These are phyloP conservation scores for Microcyclospora tardicrescens DNA, from an alignment of 2,329 filamentous ascomycete species.

Conservation along the genomic window DNA sequence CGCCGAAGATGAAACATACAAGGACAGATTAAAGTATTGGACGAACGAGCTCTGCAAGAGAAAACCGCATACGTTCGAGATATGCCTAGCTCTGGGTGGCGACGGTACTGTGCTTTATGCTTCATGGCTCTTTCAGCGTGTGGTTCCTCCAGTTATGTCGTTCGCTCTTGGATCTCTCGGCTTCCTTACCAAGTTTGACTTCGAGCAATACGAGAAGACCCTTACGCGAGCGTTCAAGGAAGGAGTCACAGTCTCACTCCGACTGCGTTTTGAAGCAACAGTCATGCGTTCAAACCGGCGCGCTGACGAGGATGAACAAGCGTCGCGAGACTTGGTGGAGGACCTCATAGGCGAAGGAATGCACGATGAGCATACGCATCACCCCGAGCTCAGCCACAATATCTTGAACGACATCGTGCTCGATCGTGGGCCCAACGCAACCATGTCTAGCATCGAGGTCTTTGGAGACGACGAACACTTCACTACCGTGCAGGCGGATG, in stretches of 20 bases:
- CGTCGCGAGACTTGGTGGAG: slow-evolving; percentile 62
- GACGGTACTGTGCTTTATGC: slow-evolving; percentile 96
- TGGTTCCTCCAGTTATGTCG: slow-evolving; percentile 84
- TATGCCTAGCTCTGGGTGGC: slow-evolving; percentile 67
- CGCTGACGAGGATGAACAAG: slow-evolving; percentile 19
- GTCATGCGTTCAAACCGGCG: slow-evolving; percentile 66
- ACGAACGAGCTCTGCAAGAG: slow-evolving; percentile 62
- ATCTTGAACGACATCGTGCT: slow-evolving; percentile 96
- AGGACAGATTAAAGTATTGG: slow-evolving; percentile 65
- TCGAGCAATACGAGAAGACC: slow-evolving; percentile 56
- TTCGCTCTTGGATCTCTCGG: slow-evolving; percentile 86
- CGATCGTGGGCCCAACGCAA: slow-evolving; percentile 84
- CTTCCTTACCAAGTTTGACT: slow-evolving; percentile 95
- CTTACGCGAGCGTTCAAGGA: slow-evolving; percentile 61
- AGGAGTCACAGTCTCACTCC: slow-evolving; percentile 76
- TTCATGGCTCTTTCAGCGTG: slow-evolving; percentile 90
- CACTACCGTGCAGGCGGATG: slow-evolving; percentile 84
- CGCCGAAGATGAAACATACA: slow-evolving; percentile 43
- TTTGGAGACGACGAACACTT: slow-evolving; percentile 95
- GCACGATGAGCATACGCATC: slow-evolving; percentile 74
- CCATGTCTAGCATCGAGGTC: slow-evolving; percentile 82
- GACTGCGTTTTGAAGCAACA: slow-evolving; percentile 83
- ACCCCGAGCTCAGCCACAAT: slow-evolving; percentile 70
- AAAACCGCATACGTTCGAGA: slow-evolving; percentile 80
- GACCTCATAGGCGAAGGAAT: slow-evolving; percentile 78